A percentile compares a stretch with the other conserved stretches of the same genome.
These are phyloP conservation scores for Lolium perenne DNA, from an alignment of 176 grass and related monocot genomes.

Conservation along the genomic window DNA sequence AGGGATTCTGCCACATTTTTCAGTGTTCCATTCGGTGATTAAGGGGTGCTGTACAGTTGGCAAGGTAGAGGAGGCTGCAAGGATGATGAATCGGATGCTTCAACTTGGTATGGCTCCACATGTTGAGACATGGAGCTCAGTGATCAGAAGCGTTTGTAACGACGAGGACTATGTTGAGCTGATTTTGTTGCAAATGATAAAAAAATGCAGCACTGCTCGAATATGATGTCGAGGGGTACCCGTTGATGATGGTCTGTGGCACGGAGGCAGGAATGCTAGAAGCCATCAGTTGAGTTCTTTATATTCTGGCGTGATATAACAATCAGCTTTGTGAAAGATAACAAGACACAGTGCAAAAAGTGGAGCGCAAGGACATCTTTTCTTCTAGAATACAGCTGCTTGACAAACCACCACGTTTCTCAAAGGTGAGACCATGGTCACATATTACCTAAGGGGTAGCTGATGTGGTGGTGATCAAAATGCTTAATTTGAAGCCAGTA, in stretches of 20 bases:
- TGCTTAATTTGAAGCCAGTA: neutral
- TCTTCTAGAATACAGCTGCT: neutral
- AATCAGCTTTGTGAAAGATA: neutral
- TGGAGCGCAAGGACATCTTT: neutral
- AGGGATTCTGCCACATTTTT: constrained; percentile 76
- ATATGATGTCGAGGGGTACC: constrained; percentile 17
- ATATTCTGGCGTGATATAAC: constrained; percentile 18
- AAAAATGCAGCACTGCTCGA: constrained; percentile 7
- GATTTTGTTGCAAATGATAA: constrained; percentile 46
- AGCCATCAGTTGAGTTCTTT: neutral
- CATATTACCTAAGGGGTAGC: constrained; percentile 24
- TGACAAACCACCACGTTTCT: constrained; percentile 38
- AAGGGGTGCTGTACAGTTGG: constrained; percentile 77
- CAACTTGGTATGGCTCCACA: constrained; percentile 58
- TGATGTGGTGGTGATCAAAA: neutral
- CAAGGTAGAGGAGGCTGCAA: constrained; percentile 57
- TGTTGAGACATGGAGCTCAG: constrained; percentile 71
- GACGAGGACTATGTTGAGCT: constrained; percentile 36
- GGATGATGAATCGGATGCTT: constrained; percentile 61
- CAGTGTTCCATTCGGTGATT: constrained; percentile 72
- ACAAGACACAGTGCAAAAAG: neutral
- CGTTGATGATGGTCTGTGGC: constrained; percentile 7
- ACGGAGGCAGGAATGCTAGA: neutral
- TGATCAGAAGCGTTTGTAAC: constrained; percentile 53
- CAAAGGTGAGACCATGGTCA: constrained; percentile 52